A percentile compares a stretch with the other conserved stretches of the same genome.
phyloP scores from a whole-genome alignment of 2,329 filamentous ascomycete species.

The Fusarium beomiforme region DNA sequence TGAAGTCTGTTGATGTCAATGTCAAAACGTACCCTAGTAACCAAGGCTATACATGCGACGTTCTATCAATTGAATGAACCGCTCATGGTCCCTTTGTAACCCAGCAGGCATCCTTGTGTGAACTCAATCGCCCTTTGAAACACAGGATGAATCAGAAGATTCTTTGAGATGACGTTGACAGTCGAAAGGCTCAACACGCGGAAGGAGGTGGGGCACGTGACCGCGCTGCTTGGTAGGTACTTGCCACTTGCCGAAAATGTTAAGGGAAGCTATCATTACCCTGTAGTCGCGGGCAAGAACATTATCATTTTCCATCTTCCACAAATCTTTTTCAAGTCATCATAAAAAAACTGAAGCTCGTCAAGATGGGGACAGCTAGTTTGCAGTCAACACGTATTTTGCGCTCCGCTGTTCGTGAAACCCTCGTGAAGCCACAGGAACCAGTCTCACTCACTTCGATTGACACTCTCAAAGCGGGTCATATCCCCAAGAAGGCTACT shows the following conservation, averaged over 20 bases:
- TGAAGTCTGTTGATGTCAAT: not conserved
- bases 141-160: not conserved
- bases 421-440: conserved; percentile 1
- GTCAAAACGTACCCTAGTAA: not conserved
- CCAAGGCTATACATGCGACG: not conserved
- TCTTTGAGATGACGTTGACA: not conserved
- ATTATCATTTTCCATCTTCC: not conserved
- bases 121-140: not conserved
- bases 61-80: not conserved
- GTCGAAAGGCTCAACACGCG: not conserved
- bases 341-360: not conserved
- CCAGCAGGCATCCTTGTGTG: not conserved
- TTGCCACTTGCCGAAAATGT: not conserved
- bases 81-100: not conserved
- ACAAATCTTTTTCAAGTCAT: not conserved
- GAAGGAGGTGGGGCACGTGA: conserved; percentile 16
- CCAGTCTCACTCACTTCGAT: not conserved
- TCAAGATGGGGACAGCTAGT: conserved; percentile 11
- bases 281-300: not conserved
- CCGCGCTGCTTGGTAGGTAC: not conserved
- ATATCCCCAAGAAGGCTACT: conserved; percentile 1
- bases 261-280: conserved; percentile 6
- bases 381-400: not conserved
- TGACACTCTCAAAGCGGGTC: conserved; percentile 2
- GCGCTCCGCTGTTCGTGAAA: not conserved